Percentiles rank a stretch among this genome's conserved stretches.
phyloP scores from a whole-genome alignment of 495 filamentous ascomycete species.

The Xylaria cubensis region DNA sequence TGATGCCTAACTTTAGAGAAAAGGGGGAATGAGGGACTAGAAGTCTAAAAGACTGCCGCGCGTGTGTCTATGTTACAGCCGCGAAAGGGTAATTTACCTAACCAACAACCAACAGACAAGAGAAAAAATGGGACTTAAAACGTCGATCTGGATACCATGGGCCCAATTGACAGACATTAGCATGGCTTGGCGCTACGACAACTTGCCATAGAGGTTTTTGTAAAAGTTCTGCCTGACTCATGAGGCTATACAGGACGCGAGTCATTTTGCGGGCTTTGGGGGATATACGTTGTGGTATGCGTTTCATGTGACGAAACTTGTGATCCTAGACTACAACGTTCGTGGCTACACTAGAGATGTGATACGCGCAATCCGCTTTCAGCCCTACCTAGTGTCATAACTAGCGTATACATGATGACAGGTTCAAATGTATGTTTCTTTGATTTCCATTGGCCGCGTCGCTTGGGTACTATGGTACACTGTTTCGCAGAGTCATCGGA shows the following conservation, averaged over 20 bases:
- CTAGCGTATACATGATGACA: background rate
- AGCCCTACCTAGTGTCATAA: slow-evolving; percentile 3
- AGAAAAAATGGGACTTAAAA: background rate
- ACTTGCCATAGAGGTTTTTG: background rate
- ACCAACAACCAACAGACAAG: slow-evolving; percentile 22
- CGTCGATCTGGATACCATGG: slow-evolving; percentile 1
- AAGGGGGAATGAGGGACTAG: background rate
- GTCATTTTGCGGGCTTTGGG: background rate
- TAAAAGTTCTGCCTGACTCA: background rate
- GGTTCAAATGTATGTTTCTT: background rate
- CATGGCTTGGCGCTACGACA: background rate
- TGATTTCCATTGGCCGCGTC: background rate
- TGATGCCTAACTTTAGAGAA: background rate
- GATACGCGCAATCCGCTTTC: background rate
- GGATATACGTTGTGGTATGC: background rate
- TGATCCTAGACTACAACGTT: background rate
- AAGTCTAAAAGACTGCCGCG: slow-evolving; percentile 21
- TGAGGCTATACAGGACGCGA: background rate
- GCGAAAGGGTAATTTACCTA: background rate
- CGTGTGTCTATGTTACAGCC: slow-evolving; percentile 17
- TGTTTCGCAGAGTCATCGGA: background rate
- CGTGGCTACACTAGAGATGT: background rate
- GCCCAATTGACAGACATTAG: background rate
- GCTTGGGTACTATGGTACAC: background rate
- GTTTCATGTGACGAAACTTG: background rate